A percentile compares a stretch with the other conserved stretches of the same genome.
These are phyloP conservation scores for Fusarium citri DNA, from an alignment of 2,329 filamentous ascomycete genomes.

Conservation along the genomic window DNA sequence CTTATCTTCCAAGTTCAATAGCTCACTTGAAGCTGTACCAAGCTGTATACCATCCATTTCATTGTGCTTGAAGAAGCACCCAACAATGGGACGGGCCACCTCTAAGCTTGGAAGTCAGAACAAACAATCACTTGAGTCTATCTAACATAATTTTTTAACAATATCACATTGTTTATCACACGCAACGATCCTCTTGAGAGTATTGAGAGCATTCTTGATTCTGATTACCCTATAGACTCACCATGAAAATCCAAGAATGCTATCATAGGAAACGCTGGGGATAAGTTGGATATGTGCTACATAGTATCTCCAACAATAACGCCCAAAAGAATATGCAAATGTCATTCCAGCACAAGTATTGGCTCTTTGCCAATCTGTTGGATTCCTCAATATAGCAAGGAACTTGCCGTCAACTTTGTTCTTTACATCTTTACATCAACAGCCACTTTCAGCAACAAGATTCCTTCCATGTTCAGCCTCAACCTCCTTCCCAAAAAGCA, in stretches of 20 bases:
- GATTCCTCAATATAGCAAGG: background rate
- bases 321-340: no score
- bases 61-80: background rate
- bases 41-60: background rate
- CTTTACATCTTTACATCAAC: fast-evolving
- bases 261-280: no score
- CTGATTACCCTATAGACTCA: background rate
- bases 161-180: background rate
- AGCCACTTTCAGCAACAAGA: background rate
- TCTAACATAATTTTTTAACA: background rate
- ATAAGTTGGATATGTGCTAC: no score
- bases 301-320: no score
- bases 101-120: background rate
- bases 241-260: background rate
- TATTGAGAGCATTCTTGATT: background rate
- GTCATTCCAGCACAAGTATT: no score
- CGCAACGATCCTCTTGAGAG: background rate
- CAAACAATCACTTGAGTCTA: background rate
- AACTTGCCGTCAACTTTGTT: background rate
- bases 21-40: background rate
- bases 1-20: background rate
- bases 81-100: background rate
- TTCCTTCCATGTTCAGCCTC: background rate
- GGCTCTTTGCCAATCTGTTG: no score
- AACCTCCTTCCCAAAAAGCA: background rate